These are phyloP conservation scores for Rhizopus stolonifer DNA, from an alignment of 371 early-diverging fungal species.

Conservation along the genomic window DNA sequence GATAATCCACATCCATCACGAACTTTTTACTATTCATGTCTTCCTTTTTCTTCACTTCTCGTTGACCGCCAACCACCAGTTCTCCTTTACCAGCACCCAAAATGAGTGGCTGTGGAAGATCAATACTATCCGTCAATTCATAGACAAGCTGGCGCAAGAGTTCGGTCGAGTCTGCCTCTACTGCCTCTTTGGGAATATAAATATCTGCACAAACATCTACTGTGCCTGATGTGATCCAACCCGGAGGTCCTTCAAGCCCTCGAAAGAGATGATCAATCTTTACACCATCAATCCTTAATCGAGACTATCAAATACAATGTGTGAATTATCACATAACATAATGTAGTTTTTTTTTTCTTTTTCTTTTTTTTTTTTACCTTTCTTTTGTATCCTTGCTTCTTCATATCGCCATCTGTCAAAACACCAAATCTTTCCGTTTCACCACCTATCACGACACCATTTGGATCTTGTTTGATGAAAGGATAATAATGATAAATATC, in stretches of 20 bases:
- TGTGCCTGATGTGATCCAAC: slow-evolving; percentile 91
- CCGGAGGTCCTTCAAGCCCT: slow-evolving; percentile 86
- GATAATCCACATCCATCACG: slow-evolving; percentile 73
- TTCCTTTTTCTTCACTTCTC: slow-evolving; percentile 11
- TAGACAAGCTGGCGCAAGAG: slow-evolving; percentile 69
- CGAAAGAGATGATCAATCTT: slow-evolving; percentile 90
- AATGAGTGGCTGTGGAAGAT: slow-evolving; percentile 55
- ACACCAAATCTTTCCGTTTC: slow-evolving; percentile 46
- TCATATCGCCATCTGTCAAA: slow-evolving; percentile 45
- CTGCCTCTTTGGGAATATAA: slow-evolving; percentile 67
- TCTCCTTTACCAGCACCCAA: slow-evolving; percentile 53
- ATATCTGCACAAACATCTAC: slow-evolving; percentile 82
- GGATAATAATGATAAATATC: slow-evolving; percentile 50
- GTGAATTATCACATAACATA: too few relatives aligned
- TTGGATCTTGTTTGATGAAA: slow-evolving; percentile 44
- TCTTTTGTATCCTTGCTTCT: slow-evolving; percentile 47
- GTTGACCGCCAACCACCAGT: slow-evolving; percentile 37
- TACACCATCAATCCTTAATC: slow-evolving; percentile 86
- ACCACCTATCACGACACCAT: slow-evolving; percentile 50
- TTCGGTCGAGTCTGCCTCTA: slow-evolving; percentile 52
- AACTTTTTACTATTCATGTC: slow-evolving; percentile 26
- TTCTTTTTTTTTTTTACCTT: slow-evolving; percentile 30
- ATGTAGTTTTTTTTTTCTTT: too few relatives aligned
- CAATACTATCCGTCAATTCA: slow-evolving; percentile 80
- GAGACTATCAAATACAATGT: slow-evolving; percentile 50